A percentile compares a stretch with the other conserved stretches of the same genome.
These are phyloP conservation scores for Paraconiothyrium sp. DNA, from an alignment of 2,329 filamentous ascomycete species.

Conservation along the genomic window DNA sequence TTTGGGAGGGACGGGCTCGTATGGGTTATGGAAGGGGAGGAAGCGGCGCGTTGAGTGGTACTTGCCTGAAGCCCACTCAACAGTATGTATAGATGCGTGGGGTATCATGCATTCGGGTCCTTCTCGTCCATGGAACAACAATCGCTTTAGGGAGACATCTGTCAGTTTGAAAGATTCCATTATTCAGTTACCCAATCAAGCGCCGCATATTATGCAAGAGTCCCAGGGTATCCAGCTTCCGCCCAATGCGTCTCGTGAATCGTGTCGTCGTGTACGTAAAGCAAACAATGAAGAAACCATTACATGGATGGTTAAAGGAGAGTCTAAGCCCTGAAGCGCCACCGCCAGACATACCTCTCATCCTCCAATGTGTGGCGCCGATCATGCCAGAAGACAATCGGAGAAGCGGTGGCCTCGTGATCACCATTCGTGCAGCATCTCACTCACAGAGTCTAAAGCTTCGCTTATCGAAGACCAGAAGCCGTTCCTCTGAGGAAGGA, in stretches of 20 bases:
- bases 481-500: background rate
- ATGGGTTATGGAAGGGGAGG: background rate
- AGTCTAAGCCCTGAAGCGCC: background rate
- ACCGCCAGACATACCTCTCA: background rate
- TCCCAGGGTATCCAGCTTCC: constrained; percentile 11
- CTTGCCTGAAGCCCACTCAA: background rate
- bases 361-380: constrained; percentile 1
- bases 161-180: background rate
- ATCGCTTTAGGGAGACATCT: background rate
- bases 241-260: constrained; percentile 5
- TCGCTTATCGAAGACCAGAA: constrained; percentile 27
- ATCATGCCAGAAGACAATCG: constrained; percentile 1
- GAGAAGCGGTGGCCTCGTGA: background rate
- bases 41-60: background rate
- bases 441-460: constrained; percentile 27
- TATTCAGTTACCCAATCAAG: background rate
- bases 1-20: no score
- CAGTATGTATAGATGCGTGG: background rate
- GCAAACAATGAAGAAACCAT: background rate
- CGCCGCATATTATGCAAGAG: constrained; percentile 3
- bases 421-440: constrained; percentile 27
- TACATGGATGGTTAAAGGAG: background rate
- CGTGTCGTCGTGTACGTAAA: constrained; percentile 12
- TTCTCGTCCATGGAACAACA: background rate
- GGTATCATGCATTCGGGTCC: background rate